Conservation (phyloP, 768 basidiomycete genomes). For the Sistotremastrum suecicum region DNA sequence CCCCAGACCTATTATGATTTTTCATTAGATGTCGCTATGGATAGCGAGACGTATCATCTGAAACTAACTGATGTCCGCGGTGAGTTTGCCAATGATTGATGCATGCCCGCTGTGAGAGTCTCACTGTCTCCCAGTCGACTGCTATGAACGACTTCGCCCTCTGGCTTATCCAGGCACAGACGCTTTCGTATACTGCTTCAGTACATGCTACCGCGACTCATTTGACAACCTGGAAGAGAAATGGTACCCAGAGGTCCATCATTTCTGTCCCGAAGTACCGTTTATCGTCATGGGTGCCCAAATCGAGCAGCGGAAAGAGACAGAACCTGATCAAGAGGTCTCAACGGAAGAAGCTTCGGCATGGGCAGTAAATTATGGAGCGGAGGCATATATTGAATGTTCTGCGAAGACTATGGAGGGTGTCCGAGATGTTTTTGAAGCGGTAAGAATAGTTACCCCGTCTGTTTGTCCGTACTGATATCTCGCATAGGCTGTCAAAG, state of each 20-base stretch:
- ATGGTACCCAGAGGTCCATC: constrained; percentile 91
- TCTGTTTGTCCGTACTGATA: too few relatives aligned
- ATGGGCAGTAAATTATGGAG: constrained; percentile 86
- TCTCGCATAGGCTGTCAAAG: too few relatives aligned
- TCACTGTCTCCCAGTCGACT: too few relatives aligned
- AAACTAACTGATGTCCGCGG: too few relatives aligned
- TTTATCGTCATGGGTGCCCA: constrained; percentile 90
- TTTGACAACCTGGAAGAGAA: constrained; percentile 86
- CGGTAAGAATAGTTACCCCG: too few relatives aligned
- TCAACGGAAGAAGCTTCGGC: constrained; percentile 65
- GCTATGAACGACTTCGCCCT: constrained; percentile 74
- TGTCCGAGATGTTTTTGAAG: constrained; percentile 81
- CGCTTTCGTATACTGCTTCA: constrained; percentile 89
- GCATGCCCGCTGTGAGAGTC: too few relatives aligned
- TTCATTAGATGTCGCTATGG: too few relatives aligned
- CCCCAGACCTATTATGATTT: too few relatives aligned
- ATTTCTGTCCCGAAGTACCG: constrained; percentile 83
- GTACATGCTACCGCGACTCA: constrained; percentile 81
- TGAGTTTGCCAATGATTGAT: too few relatives aligned
- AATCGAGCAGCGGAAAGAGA: constrained; percentile 74
- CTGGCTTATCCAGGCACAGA: constrained; percentile 81
- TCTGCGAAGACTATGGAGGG: constrained; percentile 84
- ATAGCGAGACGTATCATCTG: too few relatives aligned
- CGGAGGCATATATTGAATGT: constrained; percentile 77
- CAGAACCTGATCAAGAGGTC: constrained; percentile 48